Base-by-base conservation (phyloP, 257 asterid species). In the Solanum chiquidenum region DNA sequence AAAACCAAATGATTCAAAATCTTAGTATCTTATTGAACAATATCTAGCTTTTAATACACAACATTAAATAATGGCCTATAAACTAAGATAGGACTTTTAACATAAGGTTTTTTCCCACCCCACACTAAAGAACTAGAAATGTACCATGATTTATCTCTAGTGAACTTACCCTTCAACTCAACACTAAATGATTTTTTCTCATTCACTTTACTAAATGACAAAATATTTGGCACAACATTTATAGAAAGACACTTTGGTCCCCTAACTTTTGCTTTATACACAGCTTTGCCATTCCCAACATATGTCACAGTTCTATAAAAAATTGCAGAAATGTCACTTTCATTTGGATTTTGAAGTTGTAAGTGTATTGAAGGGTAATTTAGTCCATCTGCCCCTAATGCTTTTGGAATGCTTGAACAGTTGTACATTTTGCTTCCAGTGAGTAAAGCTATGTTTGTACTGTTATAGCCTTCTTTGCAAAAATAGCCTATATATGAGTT, bases 301-400 rank as follows among this genome's bases (percentile, higher is more conserved):
- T 92, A 90, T 1, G 96, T 96, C 14, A 94, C 97, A 2, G 89
- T 69, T 21, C 99, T 92, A 52, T 90, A 87, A 14, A 91, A 95
- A 11, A 90, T 92, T n/a, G 91, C 98, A 0, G 95, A 91, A 87
- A 95, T 46, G 27, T 25, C 14, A 7, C 64, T 60, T 5, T 92
- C 12, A 37, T 87, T 84, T 6, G 55, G 46, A 9, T 86, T 31
- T 38, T 83, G 29, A 55, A 94, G 90, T 83, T 92, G 94, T 12
- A 90, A 52, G 87, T 95, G 91, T 60, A 96, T 91, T 4, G 98
- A 90, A 3, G 98, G 98, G 62, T 94, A 95, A 90, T 94, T 94
- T 55, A 95, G 91, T 38, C 95, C 95, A 11, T 95, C 98, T 0
- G 90, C 46, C 29, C 98, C 98, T 35, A 69, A 87, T 1, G 92